A percentile compares a stretch with the other conserved stretches of the same genome.
phyloP scores from a whole-genome alignment of 2,329 filamentous ascomycete species.

The Acrocalymma vagum region DNA sequence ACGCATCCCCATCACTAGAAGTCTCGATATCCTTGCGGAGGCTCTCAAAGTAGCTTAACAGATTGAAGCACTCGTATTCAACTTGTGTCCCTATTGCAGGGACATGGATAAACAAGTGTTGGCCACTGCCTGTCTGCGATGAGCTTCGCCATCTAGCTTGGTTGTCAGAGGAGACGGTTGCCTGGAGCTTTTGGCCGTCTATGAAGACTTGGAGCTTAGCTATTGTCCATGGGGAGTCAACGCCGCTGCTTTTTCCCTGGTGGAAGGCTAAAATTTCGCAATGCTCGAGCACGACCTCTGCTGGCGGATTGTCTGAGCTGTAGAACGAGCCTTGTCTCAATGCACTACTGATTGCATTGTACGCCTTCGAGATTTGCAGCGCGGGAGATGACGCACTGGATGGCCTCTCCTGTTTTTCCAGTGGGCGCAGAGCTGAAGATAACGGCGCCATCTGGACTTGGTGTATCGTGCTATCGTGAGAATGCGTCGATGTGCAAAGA shows the following conservation, averaged over 20 bases:
- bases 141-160: too few relatives aligned
- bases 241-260: too few relatives aligned
- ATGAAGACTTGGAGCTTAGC: too few relatives aligned
- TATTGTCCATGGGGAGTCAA: too few relatives aligned
- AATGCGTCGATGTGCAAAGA: too few relatives aligned
- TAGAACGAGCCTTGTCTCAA: too few relatives aligned
- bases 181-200: constrained; percentile 14
- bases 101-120: constrained; percentile 36
- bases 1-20: constrained; percentile 21
- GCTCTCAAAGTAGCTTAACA: constrained; percentile 39
- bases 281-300: too few relatives aligned
- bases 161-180: too few relatives aligned
- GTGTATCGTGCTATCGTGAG: not conserved
- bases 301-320: too few relatives aligned
- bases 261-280: too few relatives aligned
- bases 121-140: constrained; percentile 22
- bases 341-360: constrained; percentile 7
- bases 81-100: constrained; percentile 37
- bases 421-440: not conserved
- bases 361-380: constrained; percentile 1
- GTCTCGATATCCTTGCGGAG: constrained; percentile 19
- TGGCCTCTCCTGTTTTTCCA: constrained; percentile 4
- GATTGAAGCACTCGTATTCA: constrained; percentile 30
- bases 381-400: too few relatives aligned
- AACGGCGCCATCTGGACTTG: not conserved